Evolutionary conservation across 2,329 filamentous ascomycete species (phyloP).

Genomic region (Magnaporthiopsis poae): DNA sequence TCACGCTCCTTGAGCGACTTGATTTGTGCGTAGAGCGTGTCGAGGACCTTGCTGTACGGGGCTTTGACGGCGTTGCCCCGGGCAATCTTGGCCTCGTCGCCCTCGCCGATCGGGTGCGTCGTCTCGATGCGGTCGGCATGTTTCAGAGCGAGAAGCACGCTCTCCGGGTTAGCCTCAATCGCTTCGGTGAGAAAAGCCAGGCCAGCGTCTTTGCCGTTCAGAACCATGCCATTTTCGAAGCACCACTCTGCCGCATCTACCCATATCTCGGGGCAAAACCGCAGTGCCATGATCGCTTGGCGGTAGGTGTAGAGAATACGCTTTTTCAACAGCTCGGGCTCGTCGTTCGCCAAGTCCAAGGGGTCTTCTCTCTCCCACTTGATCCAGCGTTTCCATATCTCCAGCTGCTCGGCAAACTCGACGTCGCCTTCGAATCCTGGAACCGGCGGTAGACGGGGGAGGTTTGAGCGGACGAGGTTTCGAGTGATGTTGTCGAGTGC

Average conservation of each 20-base stretch:
- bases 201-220: slow-evolving; percentile 53
- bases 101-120: slow-evolving; percentile 66
- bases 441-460: slow-evolving; percentile 73
- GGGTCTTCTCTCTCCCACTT: slow-evolving; percentile 91
- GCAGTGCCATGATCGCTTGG: slow-evolving; percentile 82
- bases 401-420: slow-evolving; percentile 74
- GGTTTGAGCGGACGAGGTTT: slow-evolving; percentile 63
- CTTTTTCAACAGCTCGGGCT: slow-evolving; percentile 62
- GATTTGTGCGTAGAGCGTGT: slow-evolving; percentile 78
- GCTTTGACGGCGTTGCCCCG: slow-evolving; percentile 71
- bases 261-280: slow-evolving; percentile 95
- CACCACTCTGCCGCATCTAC: slow-evolving; percentile 90
- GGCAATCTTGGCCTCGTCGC: slow-evolving; percentile 60
- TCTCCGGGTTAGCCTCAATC: slow-evolving; percentile 84
- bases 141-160: slow-evolving; percentile 79
- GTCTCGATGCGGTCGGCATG: slow-evolving; percentile 80
- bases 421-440: slow-evolving; percentile 77
- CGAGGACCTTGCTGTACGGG: slow-evolving; percentile 72
- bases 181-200: slow-evolving; percentile 73
- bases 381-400: slow-evolving; percentile 89
- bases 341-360: slow-evolving; percentile 73
- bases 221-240: slow-evolving; percentile 60
- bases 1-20: slow-evolving; percentile 60
- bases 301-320: slow-evolving; percentile 85
- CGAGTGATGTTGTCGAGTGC: slow-evolving; percentile 82